These are phyloP conservation scores for Globisporangium polare DNA, from an alignment of 352 stramenopile genomes.

Conservation along the genomic window DNA sequence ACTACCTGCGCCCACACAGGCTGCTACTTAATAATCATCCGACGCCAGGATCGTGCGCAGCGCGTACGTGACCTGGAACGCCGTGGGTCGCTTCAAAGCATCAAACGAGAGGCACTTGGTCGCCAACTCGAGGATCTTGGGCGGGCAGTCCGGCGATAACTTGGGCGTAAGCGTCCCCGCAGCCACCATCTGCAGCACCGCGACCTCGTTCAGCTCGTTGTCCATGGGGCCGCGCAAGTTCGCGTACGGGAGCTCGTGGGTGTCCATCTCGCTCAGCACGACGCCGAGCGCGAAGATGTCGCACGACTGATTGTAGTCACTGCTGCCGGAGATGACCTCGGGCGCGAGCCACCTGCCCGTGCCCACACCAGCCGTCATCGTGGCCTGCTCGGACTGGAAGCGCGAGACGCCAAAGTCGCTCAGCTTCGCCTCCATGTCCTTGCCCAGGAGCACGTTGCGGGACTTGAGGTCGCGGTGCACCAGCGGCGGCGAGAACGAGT, in stretches of 20 bases:
- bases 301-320: constrained; percentile 31
- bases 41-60: constrained; percentile 28
- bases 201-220: constrained; percentile 32
- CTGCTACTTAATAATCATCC: constrained; percentile 13
- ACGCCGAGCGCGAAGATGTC: constrained; percentile 36
- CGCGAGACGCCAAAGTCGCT: constrained; percentile 34
- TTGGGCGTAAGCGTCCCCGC: constrained; percentile 24
- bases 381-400: constrained; percentile 28
- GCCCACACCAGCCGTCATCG: constrained; percentile 34
- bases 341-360: constrained; percentile 32
- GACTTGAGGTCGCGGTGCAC: constrained; percentile 43
- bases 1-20: no score
- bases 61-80: constrained; percentile 28
- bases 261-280: constrained; percentile 41
- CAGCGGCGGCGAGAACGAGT: constrained; percentile 34
- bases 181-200: constrained; percentile 40
- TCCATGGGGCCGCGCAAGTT: constrained; percentile 18
- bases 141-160: constrained; percentile 25
- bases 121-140: constrained; percentile 27
- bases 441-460: constrained; percentile 31
- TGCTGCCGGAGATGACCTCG: constrained; percentile 31
- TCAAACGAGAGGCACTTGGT: constrained; percentile 29
- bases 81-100: constrained; percentile 22
- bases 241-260: constrained; percentile 35
- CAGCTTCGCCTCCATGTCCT: constrained; percentile 28